phyloP scores from a whole-genome alignment of 129 eudicot species.

The Glebionis coronaria region DNA sequence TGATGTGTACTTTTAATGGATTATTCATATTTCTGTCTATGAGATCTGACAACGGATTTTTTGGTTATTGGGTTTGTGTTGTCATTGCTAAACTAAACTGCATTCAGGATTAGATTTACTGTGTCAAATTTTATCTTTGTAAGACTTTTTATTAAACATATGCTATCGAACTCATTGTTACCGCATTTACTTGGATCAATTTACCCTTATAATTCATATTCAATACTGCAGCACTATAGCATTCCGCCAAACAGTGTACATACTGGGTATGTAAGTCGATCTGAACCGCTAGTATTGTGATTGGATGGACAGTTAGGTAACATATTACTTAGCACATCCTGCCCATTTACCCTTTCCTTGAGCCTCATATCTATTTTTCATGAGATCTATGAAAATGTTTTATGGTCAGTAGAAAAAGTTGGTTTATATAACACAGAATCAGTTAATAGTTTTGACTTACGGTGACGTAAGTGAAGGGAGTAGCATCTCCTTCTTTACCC shows the following conservation, averaged over 20 bases:
- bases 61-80: background rate
- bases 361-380: no score
- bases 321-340: no score
- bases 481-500: no score
- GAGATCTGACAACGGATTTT: background rate
- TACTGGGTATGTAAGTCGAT: no score
- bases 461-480: no score
- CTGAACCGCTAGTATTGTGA: no score
- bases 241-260: background rate
- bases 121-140: background rate
- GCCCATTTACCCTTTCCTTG: no score
- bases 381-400: no score
- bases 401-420: no score
- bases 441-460: no score
- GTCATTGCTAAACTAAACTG: conserved; percentile 1
- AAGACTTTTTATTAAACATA: background rate
- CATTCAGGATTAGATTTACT: conserved; percentile 4
- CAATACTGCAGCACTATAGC: background rate
- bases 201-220: background rate
- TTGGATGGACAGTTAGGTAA: no score
- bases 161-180: background rate
- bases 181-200: background rate
- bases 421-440: no score
- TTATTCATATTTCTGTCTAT: conserved; percentile 5
- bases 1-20: conserved; percentile 11